Conservation (phyloP, 768 basidiomycete species). For the Trametes coccinea region DNA sequence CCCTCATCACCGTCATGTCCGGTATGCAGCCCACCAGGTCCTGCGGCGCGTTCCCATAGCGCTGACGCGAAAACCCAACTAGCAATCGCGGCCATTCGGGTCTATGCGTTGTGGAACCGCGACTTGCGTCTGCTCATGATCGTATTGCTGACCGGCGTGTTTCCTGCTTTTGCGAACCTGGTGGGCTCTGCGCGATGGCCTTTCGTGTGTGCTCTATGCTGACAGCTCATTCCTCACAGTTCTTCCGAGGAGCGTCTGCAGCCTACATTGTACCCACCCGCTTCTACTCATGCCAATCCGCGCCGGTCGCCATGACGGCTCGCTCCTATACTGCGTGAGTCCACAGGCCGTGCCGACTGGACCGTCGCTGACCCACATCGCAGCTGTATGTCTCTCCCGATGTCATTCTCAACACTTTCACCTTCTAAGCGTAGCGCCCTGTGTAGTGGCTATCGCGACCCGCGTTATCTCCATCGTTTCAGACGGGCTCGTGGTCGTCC, state of each 20-base stretch:
- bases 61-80: neutral
- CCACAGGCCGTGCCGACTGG: neutral
- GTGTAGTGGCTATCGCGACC: constrained; percentile 16
- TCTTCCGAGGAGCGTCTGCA: constrained; percentile 9
- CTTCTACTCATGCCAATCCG: constrained; percentile 13
- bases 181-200: neutral
- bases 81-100: constrained; percentile 22
- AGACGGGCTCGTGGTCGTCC: constrained; percentile 17
- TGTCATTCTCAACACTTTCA: neutral
- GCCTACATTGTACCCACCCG: constrained; percentile 4
- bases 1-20: constrained; percentile 2
- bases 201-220: neutral
- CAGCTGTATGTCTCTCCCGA: neutral
- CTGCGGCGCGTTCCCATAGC: neutral
- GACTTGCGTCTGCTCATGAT: neutral
- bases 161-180: constrained; percentile 20
- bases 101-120: constrained; percentile 19
- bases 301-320: constrained; percentile 9
- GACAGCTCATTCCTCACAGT: neutral
- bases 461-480: constrained; percentile 17
- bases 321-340: constrained; percentile 6
- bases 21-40: neutral
- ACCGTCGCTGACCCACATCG: neutral
- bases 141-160: constrained; percentile 9
- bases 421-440: neutral